Conservation (phyloP, 179 eudicot genomes). For the Actinidia polygama region DNA sequence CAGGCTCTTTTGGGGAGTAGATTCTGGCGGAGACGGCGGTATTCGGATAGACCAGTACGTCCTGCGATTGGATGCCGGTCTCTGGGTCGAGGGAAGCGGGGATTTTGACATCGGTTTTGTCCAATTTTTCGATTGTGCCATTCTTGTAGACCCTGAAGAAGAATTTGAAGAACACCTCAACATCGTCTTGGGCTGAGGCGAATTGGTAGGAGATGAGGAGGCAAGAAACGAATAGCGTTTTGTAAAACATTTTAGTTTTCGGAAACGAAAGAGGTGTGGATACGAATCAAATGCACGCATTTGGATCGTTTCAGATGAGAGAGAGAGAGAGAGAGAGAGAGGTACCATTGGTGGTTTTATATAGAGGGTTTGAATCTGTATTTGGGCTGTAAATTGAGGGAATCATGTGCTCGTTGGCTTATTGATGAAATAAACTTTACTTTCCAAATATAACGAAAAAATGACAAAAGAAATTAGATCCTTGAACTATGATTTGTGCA, state of each 20-base stretch:
- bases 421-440: too few species aligned
- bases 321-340: not conserved
- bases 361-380: too few species aligned
- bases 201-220: not conserved
- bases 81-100: slow-evolving; percentile 33
- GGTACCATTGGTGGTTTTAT: too few species aligned
- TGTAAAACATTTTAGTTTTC: not conserved
- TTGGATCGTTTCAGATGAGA: not conserved
- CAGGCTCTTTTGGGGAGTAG: slow-evolving; percentile 35
- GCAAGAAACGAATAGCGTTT: not conserved
- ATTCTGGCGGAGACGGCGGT: slow-evolving; percentile 42
- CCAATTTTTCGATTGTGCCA: not conserved
- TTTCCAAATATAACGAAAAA: too few species aligned
- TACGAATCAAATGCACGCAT: not conserved
- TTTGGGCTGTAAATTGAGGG: too few species aligned
- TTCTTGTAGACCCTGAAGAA: slow-evolving; percentile 4
- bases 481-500: too few species aligned
- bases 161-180: not conserved
- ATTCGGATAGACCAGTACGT: slow-evolving; percentile 27
- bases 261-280: not conserved
- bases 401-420: too few species aligned
- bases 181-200: not conserved
- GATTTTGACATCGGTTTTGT: not conserved
- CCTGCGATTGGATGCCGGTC: slow-evolving; percentile 53
- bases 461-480: too few species aligned